A percentile compares a stretch with the other conserved stretches of the same genome.
These are phyloP conservation scores for Bigelowiella natans DNA, from an alignment of 78 protist genomes.

Conservation along the genomic window DNA sequence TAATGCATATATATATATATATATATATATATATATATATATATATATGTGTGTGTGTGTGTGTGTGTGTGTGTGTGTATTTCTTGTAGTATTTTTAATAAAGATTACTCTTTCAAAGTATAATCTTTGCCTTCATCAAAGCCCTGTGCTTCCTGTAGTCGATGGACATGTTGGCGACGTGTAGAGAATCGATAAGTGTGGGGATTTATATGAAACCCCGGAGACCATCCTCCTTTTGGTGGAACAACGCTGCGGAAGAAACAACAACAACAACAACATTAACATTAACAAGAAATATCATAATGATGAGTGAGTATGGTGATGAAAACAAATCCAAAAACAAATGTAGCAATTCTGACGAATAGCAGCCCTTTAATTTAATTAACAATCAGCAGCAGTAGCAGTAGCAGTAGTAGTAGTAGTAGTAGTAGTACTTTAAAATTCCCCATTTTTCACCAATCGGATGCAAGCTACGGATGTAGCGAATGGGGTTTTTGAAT, in stretches of 20 bases:
- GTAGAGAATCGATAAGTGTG: not conserved
- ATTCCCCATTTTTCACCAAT: not conserved
- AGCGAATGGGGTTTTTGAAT: not conserved
- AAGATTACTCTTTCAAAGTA: not conserved
- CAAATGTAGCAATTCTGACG: no score
- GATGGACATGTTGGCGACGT: not conserved
- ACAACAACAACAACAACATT: no score
- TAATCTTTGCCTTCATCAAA: not conserved
- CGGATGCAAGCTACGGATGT: not conserved
- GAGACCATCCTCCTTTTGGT: no score
- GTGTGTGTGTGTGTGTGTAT: not conserved
- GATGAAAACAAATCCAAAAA: no score
- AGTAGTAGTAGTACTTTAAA: no score
- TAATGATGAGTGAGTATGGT: no score
- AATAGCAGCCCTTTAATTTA: no score
- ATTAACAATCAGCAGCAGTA: no score
- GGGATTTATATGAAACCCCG: not conserved
- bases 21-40: not conserved
- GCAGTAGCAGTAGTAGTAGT: no score
- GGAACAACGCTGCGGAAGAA: no score
- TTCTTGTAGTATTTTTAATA: not conserved
- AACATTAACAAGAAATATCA: no score
- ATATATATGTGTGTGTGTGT: not conserved
- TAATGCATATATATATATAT: no score
- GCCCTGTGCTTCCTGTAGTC: not conserved